phyloP scores from a whole-genome alignment of 1,139 yeast species.

The Pichia sp. region DNA sequence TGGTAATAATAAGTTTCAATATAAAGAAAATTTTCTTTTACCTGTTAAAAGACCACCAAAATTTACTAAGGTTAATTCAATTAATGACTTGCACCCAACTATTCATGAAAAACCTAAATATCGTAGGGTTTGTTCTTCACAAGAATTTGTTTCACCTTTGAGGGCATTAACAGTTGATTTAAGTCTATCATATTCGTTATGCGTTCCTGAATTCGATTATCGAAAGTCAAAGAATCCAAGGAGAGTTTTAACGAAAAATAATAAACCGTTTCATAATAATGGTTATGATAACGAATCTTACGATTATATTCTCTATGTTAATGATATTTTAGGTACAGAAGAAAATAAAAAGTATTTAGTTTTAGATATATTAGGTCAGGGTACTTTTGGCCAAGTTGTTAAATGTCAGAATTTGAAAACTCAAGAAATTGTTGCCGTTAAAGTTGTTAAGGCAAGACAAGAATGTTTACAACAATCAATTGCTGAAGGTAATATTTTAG shows the following conservation, averaged over 20 bases:
- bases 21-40: no score
- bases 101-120: conserved; percentile 64
- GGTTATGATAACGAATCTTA: conserved; percentile 86
- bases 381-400: conserved; percentile 98
- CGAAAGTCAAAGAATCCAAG: conserved; percentile 83
- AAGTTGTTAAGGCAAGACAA: conserved; percentile 87
- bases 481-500: conserved; percentile 84
- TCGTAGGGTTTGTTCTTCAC: conserved; percentile 73
- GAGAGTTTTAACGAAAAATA: conserved; percentile 87
- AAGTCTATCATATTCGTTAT: conserved; percentile 74
- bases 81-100: conserved; percentile 57
- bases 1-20: no score
- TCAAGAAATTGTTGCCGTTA: conserved; percentile 88
- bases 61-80: conserved; percentile 38
- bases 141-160: conserved; percentile 72
- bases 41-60: conserved; percentile 26
- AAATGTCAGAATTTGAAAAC: conserved; percentile 90
- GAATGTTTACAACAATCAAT: conserved; percentile 89
- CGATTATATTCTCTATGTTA: conserved; percentile 89
- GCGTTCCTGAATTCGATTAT: conserved; percentile 84
- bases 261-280: conserved; percentile 72
- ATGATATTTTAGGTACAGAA: conserved; percentile 85
- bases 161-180: conserved; percentile 74
- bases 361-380: conserved; percentile 86
- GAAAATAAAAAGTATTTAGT: conserved; percentile 86